Conservation (phyloP, 2,329 filamentous ascomycete species). For the Waltergamsia citrina region DNA sequence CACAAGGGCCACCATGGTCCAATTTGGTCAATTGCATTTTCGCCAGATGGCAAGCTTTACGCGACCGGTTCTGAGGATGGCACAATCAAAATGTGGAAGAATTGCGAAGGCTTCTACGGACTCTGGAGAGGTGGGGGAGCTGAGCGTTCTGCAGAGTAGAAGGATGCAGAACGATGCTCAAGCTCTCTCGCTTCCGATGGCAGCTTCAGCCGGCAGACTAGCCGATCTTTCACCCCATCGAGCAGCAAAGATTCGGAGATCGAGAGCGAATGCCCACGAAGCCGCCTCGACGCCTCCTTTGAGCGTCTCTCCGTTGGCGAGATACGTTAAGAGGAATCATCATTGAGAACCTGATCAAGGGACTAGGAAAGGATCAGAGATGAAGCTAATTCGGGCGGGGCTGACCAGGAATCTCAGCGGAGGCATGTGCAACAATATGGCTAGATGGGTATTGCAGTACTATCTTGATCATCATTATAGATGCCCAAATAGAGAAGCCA, state of each 20-base stretch:
- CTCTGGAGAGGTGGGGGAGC: constrained; percentile 48
- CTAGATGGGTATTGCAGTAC: no score
- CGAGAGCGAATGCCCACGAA: no score
- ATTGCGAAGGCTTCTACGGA: constrained; percentile 55
- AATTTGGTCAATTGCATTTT: constrained; percentile 93
- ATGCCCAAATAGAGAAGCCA: no score
- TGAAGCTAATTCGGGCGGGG: no score
- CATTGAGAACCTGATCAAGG: no score
- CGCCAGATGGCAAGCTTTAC: constrained; percentile 91
- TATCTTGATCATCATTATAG: no score
- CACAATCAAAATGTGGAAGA: constrained; percentile 88
- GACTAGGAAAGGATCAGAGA: no score
- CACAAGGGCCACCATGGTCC: constrained; percentile 96
- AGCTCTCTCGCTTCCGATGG: constrained; percentile 2
- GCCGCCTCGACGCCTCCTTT: no score
- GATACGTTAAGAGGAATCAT: no score
- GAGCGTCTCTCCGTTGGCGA: no score
- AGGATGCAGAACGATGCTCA: constrained; percentile 1
- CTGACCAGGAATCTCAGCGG: no score
- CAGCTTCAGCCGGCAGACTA: background rate
- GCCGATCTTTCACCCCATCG: constrained; percentile 2
- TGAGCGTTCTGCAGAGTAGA: constrained; percentile 26
- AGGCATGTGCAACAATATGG: no score
- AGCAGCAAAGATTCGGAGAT: constrained; percentile 2
- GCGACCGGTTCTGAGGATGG: constrained; percentile 95